Percentiles rank a stretch among this genome's conserved stretches.
phyloP scores from a whole-genome alignment of 1,139 yeast species.

The Zygotorulaspora mrakii region DNA sequence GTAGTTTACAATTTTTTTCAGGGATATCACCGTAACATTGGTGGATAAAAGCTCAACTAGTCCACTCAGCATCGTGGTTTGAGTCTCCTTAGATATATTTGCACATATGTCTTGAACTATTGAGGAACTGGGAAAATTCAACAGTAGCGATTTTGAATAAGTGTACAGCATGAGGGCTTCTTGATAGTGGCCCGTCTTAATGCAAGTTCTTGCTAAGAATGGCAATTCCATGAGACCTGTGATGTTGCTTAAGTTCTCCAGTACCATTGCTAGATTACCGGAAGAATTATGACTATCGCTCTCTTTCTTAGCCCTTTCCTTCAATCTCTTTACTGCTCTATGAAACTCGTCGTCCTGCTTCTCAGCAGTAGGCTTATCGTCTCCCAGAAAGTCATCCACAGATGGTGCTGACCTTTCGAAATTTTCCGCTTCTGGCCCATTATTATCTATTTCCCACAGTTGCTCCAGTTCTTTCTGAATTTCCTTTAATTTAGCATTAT shows the following conservation, averaged over 20 bases:
- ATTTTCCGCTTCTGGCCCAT: constrained; percentile 13
- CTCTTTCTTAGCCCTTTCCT: constrained; percentile 21
- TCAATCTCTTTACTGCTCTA: constrained; percentile 31
- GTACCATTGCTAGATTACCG: constrained; percentile 42
- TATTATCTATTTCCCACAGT: constrained; percentile 38
- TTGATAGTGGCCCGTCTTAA: constrained; percentile 79
- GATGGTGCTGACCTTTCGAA: constrained; percentile 12
- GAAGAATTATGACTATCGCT: constrained; percentile 20
- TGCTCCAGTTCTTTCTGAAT: constrained; percentile 35
- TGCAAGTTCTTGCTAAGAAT: constrained; percentile 75
- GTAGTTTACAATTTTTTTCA: constrained; percentile 74
- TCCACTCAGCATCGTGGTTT: constrained; percentile 58
- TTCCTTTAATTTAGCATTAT: constrained; percentile 27
- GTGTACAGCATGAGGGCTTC: constrained; percentile 61
- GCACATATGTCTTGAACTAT: constrained; percentile 54
- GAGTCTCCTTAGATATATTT: constrained; percentile 55
- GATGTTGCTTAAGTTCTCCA: constrained; percentile 65
- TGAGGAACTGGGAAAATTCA: constrained; percentile 62
- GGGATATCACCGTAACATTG: constrained; percentile 69
- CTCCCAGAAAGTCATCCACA: constrained; percentile 17
- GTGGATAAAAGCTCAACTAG: constrained; percentile 67
- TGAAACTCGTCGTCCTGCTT: constrained; percentile 36
- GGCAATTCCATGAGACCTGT: constrained; percentile 83
- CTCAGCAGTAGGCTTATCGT: constrained; percentile 22
- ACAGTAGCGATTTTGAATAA: constrained; percentile 60